Base-by-base conservation (phyloP, 805 yeast genomes). In the Starmerella etchellsii region DNA sequence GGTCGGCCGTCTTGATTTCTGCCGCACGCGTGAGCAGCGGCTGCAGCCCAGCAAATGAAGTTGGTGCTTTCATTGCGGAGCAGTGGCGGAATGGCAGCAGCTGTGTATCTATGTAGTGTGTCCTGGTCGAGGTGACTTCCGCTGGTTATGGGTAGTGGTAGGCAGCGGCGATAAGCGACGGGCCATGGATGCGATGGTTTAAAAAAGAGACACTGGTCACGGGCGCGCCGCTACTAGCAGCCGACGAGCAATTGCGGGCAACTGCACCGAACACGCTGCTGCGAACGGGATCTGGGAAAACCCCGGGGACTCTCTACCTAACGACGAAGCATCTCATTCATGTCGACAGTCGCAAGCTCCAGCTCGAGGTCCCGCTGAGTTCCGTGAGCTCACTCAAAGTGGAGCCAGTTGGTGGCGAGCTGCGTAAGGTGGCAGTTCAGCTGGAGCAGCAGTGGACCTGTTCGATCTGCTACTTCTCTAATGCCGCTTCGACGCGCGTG, bases 381-480 rank as follows among this genome's bases (percentile, higher is more conserved):
- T 33, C 36, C 13, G 14, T 33, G 4, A 16, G 11, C 8, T 4
- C 25, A 13, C 20, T 20, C 21, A 14, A 9, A 4, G 32, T 30
- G 31, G 14, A 9, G 16, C 8, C 27, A 25, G 27, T 30, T 18
- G 33, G 8, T n/a, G n/a, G n/a, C n/a, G n/a, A n/a, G n/a, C n/a
- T n/a, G n/a, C n/a, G n/a, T n/a, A n/a, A n/a, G n/a, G n/a, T 21
- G 30, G 10, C 27, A 18, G 13, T 34, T 9, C 22, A 24, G 15
- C 4, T 34, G n/a, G 37, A 25, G 23, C 20, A 9, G 23, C 37
- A 34, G 24, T 88, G 98, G 98, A 69, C 70, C 1, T 88, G 98
- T 57, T 78, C 80, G n/a, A 87, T 91, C 3, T 88, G 98, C 59
- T 73, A 74, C n/a, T 81, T 67, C 55, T 66, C 76, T 21, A 83